A percentile compares a stretch with the other conserved stretches of the same genome.
Evolutionary conservation across 306 rosid species (phyloP).

Genomic region (Amphicarpaea edgeworthii): DNA sequence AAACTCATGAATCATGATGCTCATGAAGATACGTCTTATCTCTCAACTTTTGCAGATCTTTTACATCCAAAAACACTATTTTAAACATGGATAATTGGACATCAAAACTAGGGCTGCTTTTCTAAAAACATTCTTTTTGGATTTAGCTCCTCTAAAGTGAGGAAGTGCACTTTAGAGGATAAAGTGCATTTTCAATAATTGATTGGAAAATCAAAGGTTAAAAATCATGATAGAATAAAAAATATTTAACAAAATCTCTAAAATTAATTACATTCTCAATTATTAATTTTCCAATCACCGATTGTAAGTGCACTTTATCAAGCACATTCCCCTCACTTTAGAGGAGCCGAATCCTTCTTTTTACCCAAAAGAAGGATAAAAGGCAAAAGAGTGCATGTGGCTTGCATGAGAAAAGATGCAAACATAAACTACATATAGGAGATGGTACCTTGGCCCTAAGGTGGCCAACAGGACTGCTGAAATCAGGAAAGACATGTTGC

Average conservation of each 20-base stretch:
- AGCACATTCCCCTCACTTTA: too few relatives aligned
- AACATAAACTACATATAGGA: constrained; percentile 22
- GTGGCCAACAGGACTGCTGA: constrained; percentile 91
- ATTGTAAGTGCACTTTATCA: too few relatives aligned
- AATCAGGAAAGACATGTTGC: constrained; percentile 98
- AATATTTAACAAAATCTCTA: too few relatives aligned
- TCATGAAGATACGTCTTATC: constrained; percentile 2
- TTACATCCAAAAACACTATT: background rate
- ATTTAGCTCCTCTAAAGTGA: too few relatives aligned
- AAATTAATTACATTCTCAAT: too few relatives aligned
- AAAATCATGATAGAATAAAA: too few relatives aligned
- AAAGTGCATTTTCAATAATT: too few relatives aligned
- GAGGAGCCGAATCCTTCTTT: too few relatives aligned
- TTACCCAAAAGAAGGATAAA: constrained; percentile 18
- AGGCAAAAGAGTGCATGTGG: background rate
- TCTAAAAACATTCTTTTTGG: constrained; percentile 1
- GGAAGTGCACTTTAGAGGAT: too few relatives aligned
- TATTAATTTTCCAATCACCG: too few relatives aligned
- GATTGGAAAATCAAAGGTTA: too few relatives aligned
- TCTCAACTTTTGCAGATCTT: constrained; percentile 8
- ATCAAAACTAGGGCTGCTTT: constrained; percentile 2
- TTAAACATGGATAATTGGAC: background rate
- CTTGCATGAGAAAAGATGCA: constrained; percentile 10
- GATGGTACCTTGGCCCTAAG: constrained; percentile 91
- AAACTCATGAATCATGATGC: background rate